Evolutionary conservation across 805 yeast genomes (phyloP).

Genomic region (Grigorovia transvaalensis): DNA sequence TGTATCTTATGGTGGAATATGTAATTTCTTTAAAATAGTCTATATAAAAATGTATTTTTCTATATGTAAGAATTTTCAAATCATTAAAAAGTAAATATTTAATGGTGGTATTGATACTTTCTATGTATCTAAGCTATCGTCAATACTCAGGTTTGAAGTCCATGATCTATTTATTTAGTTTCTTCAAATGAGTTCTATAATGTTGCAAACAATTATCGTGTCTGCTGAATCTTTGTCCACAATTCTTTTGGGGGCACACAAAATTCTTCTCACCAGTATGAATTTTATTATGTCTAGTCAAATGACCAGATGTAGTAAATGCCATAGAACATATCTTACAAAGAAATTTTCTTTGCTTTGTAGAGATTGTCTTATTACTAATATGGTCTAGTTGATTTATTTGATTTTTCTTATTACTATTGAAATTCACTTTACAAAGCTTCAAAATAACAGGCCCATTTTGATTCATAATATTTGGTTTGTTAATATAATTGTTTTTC

Average conservation of each 20-base stretch:
- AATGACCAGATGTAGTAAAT: conserved; percentile 83
- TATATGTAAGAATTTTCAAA: no score
- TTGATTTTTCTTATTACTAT: background rate
- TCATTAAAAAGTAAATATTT: no score
- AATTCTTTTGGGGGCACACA: conserved; percentile 68
- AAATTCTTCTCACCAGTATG: conserved; percentile 90
- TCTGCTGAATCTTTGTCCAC: conserved; percentile 76
- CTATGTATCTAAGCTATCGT: background rate
- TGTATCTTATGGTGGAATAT: background rate
- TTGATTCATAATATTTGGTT: background rate
- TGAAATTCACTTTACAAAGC: conserved; percentile 2
- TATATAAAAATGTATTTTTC: no score
- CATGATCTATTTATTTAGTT: conserved; percentile 12
- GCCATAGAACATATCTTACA: conserved; percentile 26
- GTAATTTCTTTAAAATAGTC: background rate
- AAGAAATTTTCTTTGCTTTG: conserved; percentile 2
- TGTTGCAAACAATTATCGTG: conserved; percentile 95
- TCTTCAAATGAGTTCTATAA: conserved; percentile 65
- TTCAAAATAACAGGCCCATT: conserved; percentile 2
- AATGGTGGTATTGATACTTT: background rate
- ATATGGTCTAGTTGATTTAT: background rate
- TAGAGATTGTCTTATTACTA: background rate
- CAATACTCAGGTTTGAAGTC: background rate
- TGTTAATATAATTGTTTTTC: conserved; percentile 1
- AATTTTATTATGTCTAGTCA: conserved; percentile 78